Percentiles rank a stretch among this genome's conserved stretches.
Evolutionary conservation across 1,284 basidiomycete genomes (phyloP).

Genomic region (Neotropicomus parvogracilis): DNA sequence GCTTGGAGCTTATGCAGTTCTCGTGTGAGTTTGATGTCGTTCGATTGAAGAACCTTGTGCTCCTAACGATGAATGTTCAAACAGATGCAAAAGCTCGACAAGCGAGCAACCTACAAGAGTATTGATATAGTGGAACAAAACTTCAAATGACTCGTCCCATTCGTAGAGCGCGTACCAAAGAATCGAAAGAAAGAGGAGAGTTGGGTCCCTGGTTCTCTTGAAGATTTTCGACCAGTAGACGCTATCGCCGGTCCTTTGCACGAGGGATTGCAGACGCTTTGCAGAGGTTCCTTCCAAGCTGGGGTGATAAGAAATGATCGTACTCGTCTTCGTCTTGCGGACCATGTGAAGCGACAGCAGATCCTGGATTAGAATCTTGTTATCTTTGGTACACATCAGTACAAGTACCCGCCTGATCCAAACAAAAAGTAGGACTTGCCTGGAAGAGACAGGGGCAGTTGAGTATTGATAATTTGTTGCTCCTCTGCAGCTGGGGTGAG

Average conservation of each 20-base stretch:
- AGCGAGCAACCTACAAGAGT: slow-evolving; percentile 35
- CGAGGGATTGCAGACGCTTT: slow-evolving; percentile 33
- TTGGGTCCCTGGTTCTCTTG: slow-evolving; percentile 44
- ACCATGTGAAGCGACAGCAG: slow-evolving; percentile 42
- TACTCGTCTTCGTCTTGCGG: slow-evolving; percentile 34
- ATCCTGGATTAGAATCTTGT: slow-evolving; percentile 31
- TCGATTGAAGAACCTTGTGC: slow-evolving; percentile 36
- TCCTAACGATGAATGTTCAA: slow-evolving; percentile 35
- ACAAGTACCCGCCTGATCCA: neutral
- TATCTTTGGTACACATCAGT: slow-evolving; percentile 10
- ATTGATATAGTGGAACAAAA: slow-evolving; percentile 46
- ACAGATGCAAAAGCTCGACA: too few relatives aligned
- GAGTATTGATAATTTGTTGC: slow-evolving; percentile 47
- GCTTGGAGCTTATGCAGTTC: slow-evolving; percentile 53
- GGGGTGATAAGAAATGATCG: slow-evolving; percentile 44
- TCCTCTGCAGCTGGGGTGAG: slow-evolving; percentile 11
- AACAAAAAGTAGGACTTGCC: slow-evolving; percentile 2
- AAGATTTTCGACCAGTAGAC: slow-evolving; percentile 58
- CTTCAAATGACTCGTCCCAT: slow-evolving; percentile 55
- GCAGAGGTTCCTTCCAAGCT: slow-evolving; percentile 33
- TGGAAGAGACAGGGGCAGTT: slow-evolving; percentile 43
- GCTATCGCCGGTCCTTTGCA: slow-evolving; percentile 36
- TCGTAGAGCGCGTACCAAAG: slow-evolving; percentile 58
- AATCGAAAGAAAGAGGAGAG: slow-evolving; percentile 49
- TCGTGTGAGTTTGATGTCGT: slow-evolving; percentile 41